These are phyloP conservation scores for Physcia stellaris DNA, from an alignment of 495 filamentous ascomycete genomes.

Conservation along the genomic window DNA sequence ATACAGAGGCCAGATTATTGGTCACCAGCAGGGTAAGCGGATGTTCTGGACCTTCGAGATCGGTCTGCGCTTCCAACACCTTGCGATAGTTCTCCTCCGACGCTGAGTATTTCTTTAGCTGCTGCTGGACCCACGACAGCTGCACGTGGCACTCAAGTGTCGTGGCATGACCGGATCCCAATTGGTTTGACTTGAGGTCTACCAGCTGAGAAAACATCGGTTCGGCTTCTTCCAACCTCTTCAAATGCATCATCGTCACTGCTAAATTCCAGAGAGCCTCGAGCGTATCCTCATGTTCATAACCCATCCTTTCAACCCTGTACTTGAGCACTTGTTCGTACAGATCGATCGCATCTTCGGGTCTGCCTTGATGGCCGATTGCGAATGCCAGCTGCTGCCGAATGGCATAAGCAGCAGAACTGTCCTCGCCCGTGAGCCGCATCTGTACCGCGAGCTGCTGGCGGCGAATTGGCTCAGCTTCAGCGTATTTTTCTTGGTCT, in stretches of 20 bases:
- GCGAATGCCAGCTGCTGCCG: neutral
- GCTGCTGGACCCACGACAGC: slow-evolving; percentile 7
- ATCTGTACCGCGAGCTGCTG: slow-evolving; percentile 8
- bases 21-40: slow-evolving; percentile 10
- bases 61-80: slow-evolving; percentile 7
- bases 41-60: slow-evolving; percentile 11
- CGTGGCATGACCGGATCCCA: slow-evolving; percentile 3
- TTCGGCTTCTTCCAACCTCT: slow-evolving; percentile 1
- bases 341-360: slow-evolving; percentile 9
- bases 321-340: slow-evolving; percentile 6
- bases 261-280: slow-evolving; percentile 5
- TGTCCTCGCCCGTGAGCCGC: slow-evolving; percentile 4
- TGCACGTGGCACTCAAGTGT: slow-evolving; percentile 5
- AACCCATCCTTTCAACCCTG: slow-evolving; percentile 13
- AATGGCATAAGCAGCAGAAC: slow-evolving; percentile 1
- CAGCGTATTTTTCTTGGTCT: slow-evolving; percentile 6
- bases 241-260: neutral
- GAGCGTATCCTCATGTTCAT: slow-evolving; percentile 4
- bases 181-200: neutral
- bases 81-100: slow-evolving; percentile 14
- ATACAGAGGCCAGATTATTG: slow-evolving; percentile 7
- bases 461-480: slow-evolving; percentile 10
- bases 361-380: slow-evolving; percentile 4
- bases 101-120: slow-evolving; percentile 4
- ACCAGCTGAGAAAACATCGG: neutral